phyloP scores from a whole-genome alignment of 2,329 filamentous ascomycete species.

The Bipolaris gigantea region DNA sequence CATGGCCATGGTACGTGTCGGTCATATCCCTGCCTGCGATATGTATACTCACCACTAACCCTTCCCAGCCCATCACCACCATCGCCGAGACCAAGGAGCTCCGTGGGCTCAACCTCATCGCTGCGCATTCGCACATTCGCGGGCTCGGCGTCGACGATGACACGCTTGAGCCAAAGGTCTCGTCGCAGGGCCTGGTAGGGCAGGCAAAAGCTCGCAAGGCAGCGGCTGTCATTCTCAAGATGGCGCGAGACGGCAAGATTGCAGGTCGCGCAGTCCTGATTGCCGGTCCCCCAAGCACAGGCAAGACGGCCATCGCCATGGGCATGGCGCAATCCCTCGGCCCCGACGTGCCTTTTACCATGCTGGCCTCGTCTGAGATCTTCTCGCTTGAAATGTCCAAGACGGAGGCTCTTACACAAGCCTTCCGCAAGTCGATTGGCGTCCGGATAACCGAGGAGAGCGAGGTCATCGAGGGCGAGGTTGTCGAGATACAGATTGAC shows the following conservation, averaged over 20 bases:
- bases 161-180: constrained; percentile 80
- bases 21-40: too few relatives aligned
- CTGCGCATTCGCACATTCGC: constrained; percentile 96
- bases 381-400: constrained; percentile 99
- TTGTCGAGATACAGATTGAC: constrained; percentile 98
- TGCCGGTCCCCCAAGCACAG: constrained; percentile 92
- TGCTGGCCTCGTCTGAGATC: constrained; percentile 93
- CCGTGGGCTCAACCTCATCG: constrained; percentile 93
- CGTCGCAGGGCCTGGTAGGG: constrained; percentile 91
- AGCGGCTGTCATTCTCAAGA: constrained; percentile 92
- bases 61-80: constrained; percentile 64
- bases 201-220: constrained; percentile 97
- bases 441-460: constrained; percentile 99
- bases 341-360: constrained; percentile 92
- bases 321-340: constrained; percentile 97
- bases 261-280: constrained; percentile 93
- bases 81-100: constrained; percentile 96
- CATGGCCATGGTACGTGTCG: constrained; percentile 40
- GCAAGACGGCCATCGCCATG: constrained; percentile 98
- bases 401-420: constrained; percentile 95
- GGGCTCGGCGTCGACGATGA: constrained; percentile 91
- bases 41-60: constrained; percentile 16
- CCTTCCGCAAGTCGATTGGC: constrained; percentile 98
- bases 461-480: constrained; percentile 98
- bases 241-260: constrained; percentile 99